phyloP scores from a whole-genome alignment of 768 basidiomycete species.

The Psilocybe cyanescens region DNA sequence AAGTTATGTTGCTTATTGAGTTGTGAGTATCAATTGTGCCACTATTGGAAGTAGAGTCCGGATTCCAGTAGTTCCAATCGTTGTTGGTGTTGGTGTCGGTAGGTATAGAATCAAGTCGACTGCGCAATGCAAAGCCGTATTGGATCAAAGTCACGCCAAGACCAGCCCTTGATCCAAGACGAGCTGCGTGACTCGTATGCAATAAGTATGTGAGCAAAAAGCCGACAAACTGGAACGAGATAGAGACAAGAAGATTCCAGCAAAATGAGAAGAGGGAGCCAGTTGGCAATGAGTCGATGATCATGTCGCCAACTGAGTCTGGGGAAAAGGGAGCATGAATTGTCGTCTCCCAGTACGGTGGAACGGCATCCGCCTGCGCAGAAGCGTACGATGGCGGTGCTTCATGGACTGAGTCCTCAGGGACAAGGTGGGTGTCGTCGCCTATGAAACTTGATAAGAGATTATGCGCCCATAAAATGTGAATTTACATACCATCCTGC shows the following conservation, averaged over 20 bases:
- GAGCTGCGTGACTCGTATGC: conserved; percentile 91
- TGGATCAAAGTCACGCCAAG: conserved; percentile 97
- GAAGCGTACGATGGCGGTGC: conserved; percentile 91
- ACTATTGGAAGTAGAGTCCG: conserved; percentile 39
- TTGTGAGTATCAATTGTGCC: conserved; percentile 16
- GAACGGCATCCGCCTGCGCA: conserved; percentile 94
- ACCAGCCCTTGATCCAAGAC: conserved; percentile 91
- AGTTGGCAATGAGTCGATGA: conserved; percentile 87
- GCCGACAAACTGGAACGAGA: conserved; percentile 97
- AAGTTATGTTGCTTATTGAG: conserved; percentile 29
- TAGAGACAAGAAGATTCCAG: conserved; percentile 91
- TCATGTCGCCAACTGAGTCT: conserved; percentile 72
- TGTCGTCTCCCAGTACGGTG: conserved; percentile 97
- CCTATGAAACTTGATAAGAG: conserved; percentile 40
- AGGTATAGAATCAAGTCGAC: conserved; percentile 42
- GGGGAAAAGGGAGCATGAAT: conserved; percentile 86
- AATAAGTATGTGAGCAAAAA: conserved; percentile 93
- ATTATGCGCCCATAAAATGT: conserved; percentile 3
- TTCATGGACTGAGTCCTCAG: conserved; percentile 83
- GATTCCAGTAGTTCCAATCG: conserved; percentile 33
- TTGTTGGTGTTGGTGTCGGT: conserved; percentile 30
- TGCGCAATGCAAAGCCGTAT: conserved; percentile 85
- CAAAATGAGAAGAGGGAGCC: conserved; percentile 85
- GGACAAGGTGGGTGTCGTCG: conserved; percentile 74
- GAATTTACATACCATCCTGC: conserved; percentile 55